Base-by-base conservation (phyloP, 1,284 basidiomycete genomes). In the Dichomitus squalens region DNA sequence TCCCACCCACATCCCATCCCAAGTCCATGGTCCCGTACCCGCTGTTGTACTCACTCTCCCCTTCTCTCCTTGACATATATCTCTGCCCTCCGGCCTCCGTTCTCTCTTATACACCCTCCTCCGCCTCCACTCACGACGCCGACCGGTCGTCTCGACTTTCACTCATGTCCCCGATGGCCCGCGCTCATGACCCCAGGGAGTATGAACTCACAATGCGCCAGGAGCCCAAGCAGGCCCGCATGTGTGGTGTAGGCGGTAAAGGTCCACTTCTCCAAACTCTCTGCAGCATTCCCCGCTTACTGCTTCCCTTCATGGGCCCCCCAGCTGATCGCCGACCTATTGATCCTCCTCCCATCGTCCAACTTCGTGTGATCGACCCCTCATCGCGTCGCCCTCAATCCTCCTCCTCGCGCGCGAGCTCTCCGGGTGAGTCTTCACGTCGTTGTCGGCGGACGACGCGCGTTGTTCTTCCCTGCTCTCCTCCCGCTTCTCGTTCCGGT, bases 301-400 rank as follows among this genome's bases (percentile, higher is more conserved):
- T 51, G 39, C 47, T 41, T 25, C 55, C 34, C 49, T 57, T 55
- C 47, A 36, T 43, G 33, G 18, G 29, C 27, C 18, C 34, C 23
- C 72, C 39, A 94, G 93, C 93, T 58, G 93, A 98, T 78, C 84
- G 95, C 36, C 82, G 96, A 29, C 95, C 96, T 2, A 94, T 98
- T 69, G 95, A 98, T 78, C 96, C 96, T 0, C 94, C 95, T 0
- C 96, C 96, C 12, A 96, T 98, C 72, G 87, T 98, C n/a, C 94
- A 96, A 73, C 84, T 98, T 7, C 87, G 91, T 52, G 92, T 98
- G 55, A 82, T 93, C 64, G 91, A 93, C 73, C 85, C 82, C 7
- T 72, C 82, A n/a, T 75, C 79, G 38, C 78, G 74, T 35, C 66
- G 65, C 35, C 64, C 63, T 33, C 62, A 64, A 43, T 57, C 64